These are phyloP conservation scores for Echinochloa phyllopogon DNA, from an alignment of 176 grass and related monocot genomes.

Conservation along the genomic window DNA sequence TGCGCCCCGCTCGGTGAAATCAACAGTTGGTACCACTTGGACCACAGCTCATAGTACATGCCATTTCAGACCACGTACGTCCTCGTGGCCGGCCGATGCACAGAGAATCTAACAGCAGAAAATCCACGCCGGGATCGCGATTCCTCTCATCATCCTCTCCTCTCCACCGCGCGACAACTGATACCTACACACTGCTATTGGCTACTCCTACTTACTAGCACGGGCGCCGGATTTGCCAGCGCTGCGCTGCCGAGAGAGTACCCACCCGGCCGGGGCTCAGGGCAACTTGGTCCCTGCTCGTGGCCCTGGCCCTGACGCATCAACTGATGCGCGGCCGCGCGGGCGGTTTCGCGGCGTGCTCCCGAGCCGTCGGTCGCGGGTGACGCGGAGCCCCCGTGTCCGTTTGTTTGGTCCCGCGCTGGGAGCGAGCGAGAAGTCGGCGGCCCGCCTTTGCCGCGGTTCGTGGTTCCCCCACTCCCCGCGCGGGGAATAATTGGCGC, in stretches of 20 bases:
- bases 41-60: conserved; percentile 11
- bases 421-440: conserved; percentile 32
- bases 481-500: not conserved
- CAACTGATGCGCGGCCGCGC: not conserved
- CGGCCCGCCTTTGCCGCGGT: not conserved
- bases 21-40: conserved; percentile 16
- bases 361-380: conserved; percentile 16
- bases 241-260: not conserved
- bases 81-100: not conserved
- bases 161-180: not conserved
- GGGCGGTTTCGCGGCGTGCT: not conserved
- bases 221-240: not conserved
- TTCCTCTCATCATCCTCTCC: not conserved
- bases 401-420: not conserved
- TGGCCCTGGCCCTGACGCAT: not conserved
- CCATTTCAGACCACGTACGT: not conserved
- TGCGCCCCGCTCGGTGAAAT: not conserved
- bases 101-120: not conserved
- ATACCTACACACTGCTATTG: no score
- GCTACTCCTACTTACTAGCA: not conserved
- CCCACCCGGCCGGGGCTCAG: not conserved
- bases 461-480: conserved; percentile 33
- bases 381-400: conserved; percentile 32
- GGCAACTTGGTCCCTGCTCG: not conserved
- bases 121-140: not conserved